Evolutionary conservation across 495 filamentous ascomycete genomes (phyloP).

Genomic region (Xylaria nigripes): DNA sequence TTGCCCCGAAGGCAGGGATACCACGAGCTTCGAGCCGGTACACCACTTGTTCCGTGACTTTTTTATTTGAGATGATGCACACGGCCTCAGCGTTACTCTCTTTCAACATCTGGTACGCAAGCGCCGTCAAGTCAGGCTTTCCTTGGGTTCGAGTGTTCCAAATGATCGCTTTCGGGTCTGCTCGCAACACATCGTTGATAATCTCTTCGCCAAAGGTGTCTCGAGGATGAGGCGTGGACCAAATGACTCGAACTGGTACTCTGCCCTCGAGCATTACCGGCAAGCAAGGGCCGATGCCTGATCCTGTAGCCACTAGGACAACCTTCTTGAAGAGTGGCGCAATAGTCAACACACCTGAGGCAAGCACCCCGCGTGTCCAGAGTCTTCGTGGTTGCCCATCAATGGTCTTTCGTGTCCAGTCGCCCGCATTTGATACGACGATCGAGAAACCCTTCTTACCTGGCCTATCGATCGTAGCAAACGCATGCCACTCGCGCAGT

Average conservation of each 20-base stretch:
- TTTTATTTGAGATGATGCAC: conserved; percentile 59
- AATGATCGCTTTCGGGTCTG: conserved; percentile 30
- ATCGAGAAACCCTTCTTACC: conserved; percentile 47
- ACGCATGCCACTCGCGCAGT: conserved; percentile 62
- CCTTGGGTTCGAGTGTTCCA: conserved; percentile 33
- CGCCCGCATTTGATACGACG: conserved; percentile 60
- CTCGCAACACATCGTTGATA: conserved; percentile 25
- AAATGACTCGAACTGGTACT: conserved; percentile 28
- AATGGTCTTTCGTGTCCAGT: conserved; percentile 57
- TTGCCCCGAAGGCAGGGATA: conserved; percentile 58
- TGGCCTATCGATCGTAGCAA: conserved; percentile 52
- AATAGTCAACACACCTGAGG: conserved; percentile 55
- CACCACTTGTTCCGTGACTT: conserved; percentile 52
- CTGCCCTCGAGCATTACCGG: conserved; percentile 26
- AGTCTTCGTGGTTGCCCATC: conserved; percentile 42
- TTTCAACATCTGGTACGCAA: conserved; percentile 45
- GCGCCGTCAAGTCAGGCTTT: conserved; percentile 33
- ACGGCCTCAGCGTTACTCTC: conserved; percentile 58
- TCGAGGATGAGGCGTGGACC: conserved; percentile 33
- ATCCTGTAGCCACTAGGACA: conserved; percentile 62
- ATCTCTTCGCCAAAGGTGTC: conserved; percentile 33
- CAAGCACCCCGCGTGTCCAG: conserved; percentile 43
- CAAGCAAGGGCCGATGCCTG: conserved; percentile 57
- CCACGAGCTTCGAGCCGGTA: conserved; percentile 58
- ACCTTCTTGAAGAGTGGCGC: conserved; percentile 55